phyloP scores from a whole-genome alignment of 805 yeast genomes.

The Wickerhamomyces alni region DNA sequence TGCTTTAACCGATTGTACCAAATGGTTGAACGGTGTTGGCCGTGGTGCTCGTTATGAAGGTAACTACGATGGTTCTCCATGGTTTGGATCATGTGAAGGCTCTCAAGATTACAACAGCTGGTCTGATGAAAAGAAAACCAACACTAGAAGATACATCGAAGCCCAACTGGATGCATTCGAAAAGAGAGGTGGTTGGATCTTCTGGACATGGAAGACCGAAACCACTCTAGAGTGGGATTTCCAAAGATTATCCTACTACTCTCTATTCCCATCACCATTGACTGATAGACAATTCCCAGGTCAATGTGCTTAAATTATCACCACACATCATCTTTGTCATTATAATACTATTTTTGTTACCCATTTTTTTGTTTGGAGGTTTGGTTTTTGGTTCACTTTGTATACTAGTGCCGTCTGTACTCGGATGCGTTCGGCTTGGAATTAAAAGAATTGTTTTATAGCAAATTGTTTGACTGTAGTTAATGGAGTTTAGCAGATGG shows the following conservation, averaged over 20 bases:
- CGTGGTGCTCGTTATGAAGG: slow-evolving; percentile 80
- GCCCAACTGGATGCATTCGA: slow-evolving; percentile 88
- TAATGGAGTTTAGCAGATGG: too few relatives aligned
- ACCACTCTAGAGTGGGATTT: slow-evolving; percentile 82
- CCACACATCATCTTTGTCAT: too few relatives aligned
- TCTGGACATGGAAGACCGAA: slow-evolving; percentile 94
- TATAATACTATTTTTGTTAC: too few relatives aligned
- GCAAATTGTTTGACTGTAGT: too few relatives aligned
- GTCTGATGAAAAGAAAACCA: slow-evolving; percentile 48
- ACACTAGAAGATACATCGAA: slow-evolving; percentile 69
- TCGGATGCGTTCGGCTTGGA: too few relatives aligned
- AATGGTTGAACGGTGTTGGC: slow-evolving; percentile 65
- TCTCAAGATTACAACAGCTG: slow-evolving; percentile 45
- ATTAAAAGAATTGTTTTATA: too few relatives aligned
- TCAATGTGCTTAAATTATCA: slow-evolving; percentile 45
- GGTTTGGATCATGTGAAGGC: slow-evolving; percentile 58
- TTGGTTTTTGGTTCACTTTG: too few relatives aligned
- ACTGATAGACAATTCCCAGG: slow-evolving; percentile 59
- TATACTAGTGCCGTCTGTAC: too few relatives aligned
- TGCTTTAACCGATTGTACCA: slow-evolving; percentile 65
- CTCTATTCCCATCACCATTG: slow-evolving; percentile 79
- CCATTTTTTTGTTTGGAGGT: too few relatives aligned
- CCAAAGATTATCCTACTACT: slow-evolving; percentile 46
- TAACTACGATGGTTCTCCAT: slow-evolving; percentile 34
- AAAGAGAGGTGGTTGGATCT: slow-evolving; percentile 78